Evolutionary conservation across 257 asterid genomes (phyloP).

Genomic region (Ballota nigra): DNA sequence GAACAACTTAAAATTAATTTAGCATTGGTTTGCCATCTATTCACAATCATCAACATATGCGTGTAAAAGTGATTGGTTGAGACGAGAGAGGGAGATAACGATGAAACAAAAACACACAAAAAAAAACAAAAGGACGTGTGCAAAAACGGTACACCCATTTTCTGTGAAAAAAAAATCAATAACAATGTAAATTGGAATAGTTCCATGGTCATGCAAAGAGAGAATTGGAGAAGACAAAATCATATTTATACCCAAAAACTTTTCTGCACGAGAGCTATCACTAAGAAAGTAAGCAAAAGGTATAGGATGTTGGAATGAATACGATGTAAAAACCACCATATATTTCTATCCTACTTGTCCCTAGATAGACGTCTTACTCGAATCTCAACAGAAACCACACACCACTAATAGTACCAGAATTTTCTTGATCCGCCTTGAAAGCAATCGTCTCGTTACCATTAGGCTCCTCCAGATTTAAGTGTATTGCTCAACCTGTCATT

Average conservation of each 20-base stretch:
- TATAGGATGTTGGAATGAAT: slow-evolving; percentile 15
- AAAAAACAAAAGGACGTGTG: background rate
- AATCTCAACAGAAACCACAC: slow-evolving; percentile 31
- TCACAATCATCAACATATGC: background rate
- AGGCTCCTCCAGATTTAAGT: slow-evolving; percentile 79
- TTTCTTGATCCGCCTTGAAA: slow-evolving; percentile 16
- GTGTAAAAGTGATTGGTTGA: too few relatives aligned
- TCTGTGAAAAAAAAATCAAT: background rate
- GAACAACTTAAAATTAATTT: background rate
- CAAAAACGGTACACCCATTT: background rate
- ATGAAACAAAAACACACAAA: background rate
- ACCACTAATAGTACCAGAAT: slow-evolving; percentile 13
- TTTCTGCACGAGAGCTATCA: slow-evolving; percentile 15
- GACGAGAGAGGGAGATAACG: background rate
- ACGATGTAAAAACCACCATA: slow-evolving; percentile 13
- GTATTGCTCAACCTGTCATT: slow-evolving; percentile 80
- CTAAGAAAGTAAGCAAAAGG: slow-evolving; percentile 2
- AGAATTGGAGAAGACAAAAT: background rate
- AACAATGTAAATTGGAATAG: background rate
- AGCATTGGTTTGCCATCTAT: background rate
- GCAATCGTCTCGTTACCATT: slow-evolving; percentile 24
- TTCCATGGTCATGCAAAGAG: background rate
- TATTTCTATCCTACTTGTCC: slow-evolving; percentile 24
- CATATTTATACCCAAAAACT: background rate
- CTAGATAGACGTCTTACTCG: background rate